Evolutionary conservation across 2,329 filamentous ascomycete genomes (phyloP), one percentile per base, ranked within the genome.

Genomic region (Colletotrichum brevisporum): DNA sequence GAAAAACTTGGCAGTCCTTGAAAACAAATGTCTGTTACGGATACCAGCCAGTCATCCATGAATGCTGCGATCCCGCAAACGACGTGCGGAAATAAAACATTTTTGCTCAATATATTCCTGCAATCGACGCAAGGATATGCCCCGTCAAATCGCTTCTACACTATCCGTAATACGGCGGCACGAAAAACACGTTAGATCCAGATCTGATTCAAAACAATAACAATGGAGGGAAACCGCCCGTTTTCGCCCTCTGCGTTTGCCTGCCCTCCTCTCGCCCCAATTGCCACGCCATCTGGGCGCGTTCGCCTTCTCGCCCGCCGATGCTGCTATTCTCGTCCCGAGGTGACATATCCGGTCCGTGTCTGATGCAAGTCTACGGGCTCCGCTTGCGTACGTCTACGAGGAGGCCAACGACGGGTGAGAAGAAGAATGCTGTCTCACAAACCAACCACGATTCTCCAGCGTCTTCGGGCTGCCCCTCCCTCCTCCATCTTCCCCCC

Each of bases 261-360:
- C 36, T 48, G 31, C 53, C 41, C 24, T 8, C 45, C 5, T 21
- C 53, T 10, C 27, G 18, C 27, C 31, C 24, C 41, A 15, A 31
- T 21, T 8, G 48, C 54, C 24, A 10, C 27, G 43, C 18, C 18
- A 31, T 55, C 31, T 36, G 31, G 36, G 51, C 62, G 54, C 36
- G 24, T 26, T 54, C 43, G 18, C 18, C 52, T 13, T 10, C 31
- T 10, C 31, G 31, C n/a, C 41, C n/a, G 31, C 13, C 51, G 47
- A 18, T 60, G 31, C 26, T 60, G 62, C 66, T 60, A 60, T 60
- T 69, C 43, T 55, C 24, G 61, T 59, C 50, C 24, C 31, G 27
- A 24, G 59, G 48, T 36, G 31, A 10, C 31, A 36, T 36, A 36
- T 36, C 31, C 31, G 31, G 10, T 36, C 31, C 31, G 31, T 36